These are phyloP conservation scores for Neonectria hederae DNA, from an alignment of 2,329 filamentous ascomycete species.

Conservation along the genomic window DNA sequence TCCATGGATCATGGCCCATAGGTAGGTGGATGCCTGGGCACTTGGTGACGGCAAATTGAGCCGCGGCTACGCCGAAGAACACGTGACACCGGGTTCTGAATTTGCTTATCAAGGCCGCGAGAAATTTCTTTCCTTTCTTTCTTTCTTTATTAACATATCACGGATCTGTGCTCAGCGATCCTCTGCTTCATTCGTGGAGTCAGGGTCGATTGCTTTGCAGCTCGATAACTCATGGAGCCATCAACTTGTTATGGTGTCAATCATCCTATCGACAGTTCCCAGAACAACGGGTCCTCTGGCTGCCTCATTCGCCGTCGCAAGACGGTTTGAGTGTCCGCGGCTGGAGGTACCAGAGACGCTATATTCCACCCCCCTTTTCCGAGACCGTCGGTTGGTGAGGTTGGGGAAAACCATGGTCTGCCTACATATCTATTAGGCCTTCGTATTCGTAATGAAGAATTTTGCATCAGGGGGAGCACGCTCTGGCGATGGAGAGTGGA, in stretches of 20 bases:
- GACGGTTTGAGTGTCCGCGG: slow-evolving; percentile 70
- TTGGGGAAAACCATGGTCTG: slow-evolving; percentile 87
- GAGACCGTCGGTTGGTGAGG: slow-evolving; percentile 91
- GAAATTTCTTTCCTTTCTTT: slow-evolving; percentile 50
- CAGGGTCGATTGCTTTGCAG: slow-evolving; percentile 84
- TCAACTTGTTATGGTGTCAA: slow-evolving; percentile 78
- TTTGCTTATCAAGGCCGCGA: slow-evolving; percentile 40
- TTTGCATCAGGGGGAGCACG: not conserved
- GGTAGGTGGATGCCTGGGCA: not conserved
- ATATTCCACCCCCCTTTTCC: slow-evolving; percentile 92
- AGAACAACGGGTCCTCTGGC: slow-evolving; percentile 74
- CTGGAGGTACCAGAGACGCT: slow-evolving; percentile 68
- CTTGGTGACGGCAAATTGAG: slow-evolving; percentile 13
- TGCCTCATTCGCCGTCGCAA: slow-evolving; percentile 73
- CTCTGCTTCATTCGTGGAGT: slow-evolving; percentile 60
- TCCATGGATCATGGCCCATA: not conserved
- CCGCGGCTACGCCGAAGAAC: slow-evolving; percentile 10
- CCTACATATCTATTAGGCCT: slow-evolving; percentile 64
- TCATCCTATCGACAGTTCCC: slow-evolving; percentile 95
- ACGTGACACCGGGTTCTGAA: slow-evolving; percentile 28
- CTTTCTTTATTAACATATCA: slow-evolving; percentile 56
- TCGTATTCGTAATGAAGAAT: not conserved
- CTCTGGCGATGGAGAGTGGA: not conserved
- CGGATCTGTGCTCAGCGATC: slow-evolving; percentile 90
- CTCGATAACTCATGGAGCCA: slow-evolving; percentile 89